phyloP scores from a whole-genome alignment of 139 green algal species.

The Trebouxia sp. region DNA sequence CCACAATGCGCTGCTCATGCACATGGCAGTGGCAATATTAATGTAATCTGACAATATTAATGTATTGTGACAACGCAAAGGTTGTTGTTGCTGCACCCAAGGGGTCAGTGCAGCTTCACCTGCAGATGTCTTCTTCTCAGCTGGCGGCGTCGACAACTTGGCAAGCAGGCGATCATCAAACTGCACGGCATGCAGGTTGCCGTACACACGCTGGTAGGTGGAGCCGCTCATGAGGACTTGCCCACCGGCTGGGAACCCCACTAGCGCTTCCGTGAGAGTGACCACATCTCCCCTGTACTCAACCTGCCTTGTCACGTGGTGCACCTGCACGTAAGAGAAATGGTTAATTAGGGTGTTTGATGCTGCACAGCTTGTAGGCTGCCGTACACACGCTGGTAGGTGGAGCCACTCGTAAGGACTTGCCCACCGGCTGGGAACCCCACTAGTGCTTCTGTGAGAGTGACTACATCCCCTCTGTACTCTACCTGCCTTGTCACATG shows the following conservation, averaged over 20 bases:
- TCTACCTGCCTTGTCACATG: no score
- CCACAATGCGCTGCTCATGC: no score
- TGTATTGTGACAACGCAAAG: no score
- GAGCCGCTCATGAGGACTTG: background rate
- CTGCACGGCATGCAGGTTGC: background rate
- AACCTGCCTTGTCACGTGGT: background rate
- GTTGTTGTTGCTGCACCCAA: no score
- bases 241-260: background rate
- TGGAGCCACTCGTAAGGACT: background rate
- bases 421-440: background rate
- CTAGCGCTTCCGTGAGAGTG: background rate
- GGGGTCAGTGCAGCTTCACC: background rate
- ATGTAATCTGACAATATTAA: no score
- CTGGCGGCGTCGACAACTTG: background rate
- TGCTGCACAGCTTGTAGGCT: background rate
- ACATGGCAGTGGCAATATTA: no score
- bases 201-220: background rate
- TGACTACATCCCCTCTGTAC: no score
- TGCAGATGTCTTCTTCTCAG: background rate
- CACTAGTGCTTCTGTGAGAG: no score
- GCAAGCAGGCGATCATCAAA: background rate
- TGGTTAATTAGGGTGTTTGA: background rate
- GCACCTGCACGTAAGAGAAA: background rate
- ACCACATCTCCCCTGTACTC: background rate
- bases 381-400: background rate